Conservation (phyloP, 345 rosid genomes). For the Chamaenerion angustifolium region DNA sequence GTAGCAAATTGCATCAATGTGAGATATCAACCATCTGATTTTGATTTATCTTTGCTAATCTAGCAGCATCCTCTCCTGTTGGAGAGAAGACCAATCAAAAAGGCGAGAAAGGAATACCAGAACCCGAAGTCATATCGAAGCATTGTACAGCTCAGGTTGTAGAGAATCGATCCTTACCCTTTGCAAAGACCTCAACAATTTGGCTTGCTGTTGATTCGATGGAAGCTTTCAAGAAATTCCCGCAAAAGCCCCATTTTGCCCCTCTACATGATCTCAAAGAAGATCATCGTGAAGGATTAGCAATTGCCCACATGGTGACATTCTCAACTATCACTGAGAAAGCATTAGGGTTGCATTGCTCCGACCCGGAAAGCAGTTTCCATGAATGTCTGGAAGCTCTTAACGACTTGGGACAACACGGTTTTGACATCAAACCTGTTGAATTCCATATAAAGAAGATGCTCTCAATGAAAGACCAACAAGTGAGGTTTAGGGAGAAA, state of each 20-base stretch:
- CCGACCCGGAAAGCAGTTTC: background rate
- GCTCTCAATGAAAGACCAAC: background rate
- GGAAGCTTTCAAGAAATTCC: conserved; percentile 3
- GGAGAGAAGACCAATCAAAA: background rate
- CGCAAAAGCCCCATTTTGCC: conserved; percentile 3
- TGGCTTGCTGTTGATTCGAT: conserved; percentile 1
- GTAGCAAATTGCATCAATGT: too few species aligned
- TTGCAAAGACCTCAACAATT: conserved; percentile 31
- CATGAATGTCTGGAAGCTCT: conserved; percentile 1
- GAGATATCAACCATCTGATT: too few species aligned
- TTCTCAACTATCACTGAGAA: background rate
- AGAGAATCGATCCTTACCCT: conserved; percentile 28
- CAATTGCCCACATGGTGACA: conserved; percentile 3
- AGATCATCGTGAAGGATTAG: conserved; percentile 1
- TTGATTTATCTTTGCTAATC: too few species aligned
- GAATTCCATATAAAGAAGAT: background rate
- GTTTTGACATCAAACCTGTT: background rate
- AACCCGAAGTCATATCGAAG: background rate
- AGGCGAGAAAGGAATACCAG: background rate
- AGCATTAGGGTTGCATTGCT: background rate
- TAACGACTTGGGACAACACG: background rate
- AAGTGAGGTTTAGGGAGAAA: background rate
- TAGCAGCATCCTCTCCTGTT: too few species aligned
- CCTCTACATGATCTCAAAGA: background rate
- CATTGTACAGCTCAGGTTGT: background rate